Conservation (phyloP, 2,329 filamentous ascomycete species). For the Bipolaris victoriae region DNA sequence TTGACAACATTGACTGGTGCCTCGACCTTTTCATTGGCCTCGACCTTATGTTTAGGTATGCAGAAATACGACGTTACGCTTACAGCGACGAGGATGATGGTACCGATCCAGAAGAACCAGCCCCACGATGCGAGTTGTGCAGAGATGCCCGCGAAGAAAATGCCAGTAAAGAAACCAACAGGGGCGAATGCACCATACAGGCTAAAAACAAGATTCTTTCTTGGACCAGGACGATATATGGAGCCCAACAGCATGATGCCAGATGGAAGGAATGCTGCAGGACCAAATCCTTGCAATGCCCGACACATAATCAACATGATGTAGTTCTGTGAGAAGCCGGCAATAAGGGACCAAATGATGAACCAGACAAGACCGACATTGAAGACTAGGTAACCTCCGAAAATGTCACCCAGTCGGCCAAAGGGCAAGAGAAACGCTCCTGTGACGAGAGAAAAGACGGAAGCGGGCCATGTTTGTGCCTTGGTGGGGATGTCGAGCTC, state of each 20-base stretch:
- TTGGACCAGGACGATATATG: slow-evolving; percentile 69
- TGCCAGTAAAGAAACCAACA: slow-evolving; percentile 53
- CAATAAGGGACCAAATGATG: slow-evolving; percentile 69
- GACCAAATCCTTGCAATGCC: slow-evolving; percentile 74
- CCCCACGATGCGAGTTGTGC: slow-evolving; percentile 41
- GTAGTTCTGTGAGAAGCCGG: slow-evolving; percentile 71
- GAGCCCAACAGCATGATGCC: slow-evolving; percentile 70
- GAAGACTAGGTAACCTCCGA: slow-evolving; percentile 68
- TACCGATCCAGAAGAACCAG: slow-evolving; percentile 46
- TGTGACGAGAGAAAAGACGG: slow-evolving; percentile 47
- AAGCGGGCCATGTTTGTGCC: slow-evolving; percentile 57
- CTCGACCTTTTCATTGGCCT: slow-evolving; percentile 3
- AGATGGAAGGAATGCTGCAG: slow-evolving; percentile 73
- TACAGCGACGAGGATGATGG: slow-evolving; percentile 43
- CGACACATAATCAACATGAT: slow-evolving; percentile 76
- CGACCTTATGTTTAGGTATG: slow-evolving; percentile 32
- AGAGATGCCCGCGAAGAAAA: slow-evolving; percentile 45
- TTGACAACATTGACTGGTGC: slow-evolving; percentile 21
- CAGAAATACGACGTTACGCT: slow-evolving; percentile 37
- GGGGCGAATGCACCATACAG: slow-evolving; percentile 62
- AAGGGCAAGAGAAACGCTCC: slow-evolving; percentile 55
- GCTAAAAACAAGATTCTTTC: slow-evolving; percentile 72
- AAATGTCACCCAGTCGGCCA: slow-evolving; percentile 64
- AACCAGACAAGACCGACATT: slow-evolving; percentile 69
- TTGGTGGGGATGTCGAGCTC: slow-evolving; percentile 71